Percentiles rank a stretch among this genome's conserved stretches.
These are phyloP conservation scores for Atkinsonella hypoxylon DNA, from an alignment of 2,329 filamentous ascomycete genomes.

Conservation along the genomic window DNA sequence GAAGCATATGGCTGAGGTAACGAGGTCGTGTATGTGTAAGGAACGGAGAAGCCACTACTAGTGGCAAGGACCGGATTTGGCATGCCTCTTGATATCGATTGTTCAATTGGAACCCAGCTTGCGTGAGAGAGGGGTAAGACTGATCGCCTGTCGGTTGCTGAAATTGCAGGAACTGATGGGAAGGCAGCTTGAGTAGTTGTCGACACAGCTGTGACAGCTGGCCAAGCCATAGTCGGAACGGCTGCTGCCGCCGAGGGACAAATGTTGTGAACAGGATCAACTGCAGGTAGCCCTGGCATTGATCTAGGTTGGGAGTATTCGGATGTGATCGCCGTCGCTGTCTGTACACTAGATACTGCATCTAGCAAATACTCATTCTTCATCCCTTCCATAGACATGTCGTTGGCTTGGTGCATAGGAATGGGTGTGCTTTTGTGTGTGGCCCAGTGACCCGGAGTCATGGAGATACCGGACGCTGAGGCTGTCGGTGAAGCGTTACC, in stretches of 20 bases:
- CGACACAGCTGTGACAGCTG: constrained; percentile 28
- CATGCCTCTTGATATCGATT: constrained; percentile 11
- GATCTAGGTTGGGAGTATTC: constrained; percentile 13
- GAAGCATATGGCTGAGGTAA: constrained; percentile 21
- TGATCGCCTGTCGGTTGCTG: constrained; percentile 12
- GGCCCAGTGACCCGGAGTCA: constrained; percentile 14
- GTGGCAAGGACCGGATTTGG: constrained; percentile 12
- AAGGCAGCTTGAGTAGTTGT: constrained; percentile 35
- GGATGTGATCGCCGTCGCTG: constrained; percentile 8
- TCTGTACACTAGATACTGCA: constrained; percentile 9
- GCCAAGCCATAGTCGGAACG: constrained; percentile 15
- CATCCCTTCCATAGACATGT: constrained; percentile 12
- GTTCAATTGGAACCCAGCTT: constrained; percentile 23
- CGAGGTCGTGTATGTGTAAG: constrained; percentile 17
- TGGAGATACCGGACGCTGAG: constrained; percentile 7
- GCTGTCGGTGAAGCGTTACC: constrained; percentile 4
- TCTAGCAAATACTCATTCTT: constrained; percentile 14
- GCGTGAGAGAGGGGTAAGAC: constrained; percentile 18
- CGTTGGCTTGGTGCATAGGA: constrained; percentile 8
- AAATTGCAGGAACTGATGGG: constrained; percentile 25
- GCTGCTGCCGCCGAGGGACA: constrained; percentile 12
- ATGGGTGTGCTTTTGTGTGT: constrained; percentile 5
- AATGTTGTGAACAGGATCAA: constrained; percentile 10
- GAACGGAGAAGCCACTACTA: constrained; percentile 15
- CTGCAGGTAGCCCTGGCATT: constrained; percentile 12